These are phyloP conservation scores for Fusarium haematococcum DNA, from an alignment of 2,329 filamentous ascomycete genomes.

Conservation along the genomic window DNA sequence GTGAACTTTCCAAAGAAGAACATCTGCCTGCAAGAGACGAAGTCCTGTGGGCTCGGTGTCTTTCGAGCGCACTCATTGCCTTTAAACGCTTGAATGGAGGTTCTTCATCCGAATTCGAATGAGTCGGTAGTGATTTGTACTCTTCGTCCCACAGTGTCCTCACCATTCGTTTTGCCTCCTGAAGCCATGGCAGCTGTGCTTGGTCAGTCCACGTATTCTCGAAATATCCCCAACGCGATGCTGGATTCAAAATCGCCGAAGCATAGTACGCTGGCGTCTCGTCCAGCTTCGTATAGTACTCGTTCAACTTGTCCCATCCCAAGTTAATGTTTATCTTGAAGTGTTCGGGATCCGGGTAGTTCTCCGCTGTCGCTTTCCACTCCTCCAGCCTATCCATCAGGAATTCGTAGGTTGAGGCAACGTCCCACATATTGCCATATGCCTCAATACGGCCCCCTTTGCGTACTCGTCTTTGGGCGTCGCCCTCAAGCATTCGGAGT, in stretches of 20 bases:
- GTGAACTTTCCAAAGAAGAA: background rate
- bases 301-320: background rate
- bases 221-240: background rate
- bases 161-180: background rate
- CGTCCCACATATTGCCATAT: too few relatives aligned
- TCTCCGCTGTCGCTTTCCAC: background rate
- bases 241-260: background rate
- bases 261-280: background rate
- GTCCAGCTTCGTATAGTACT: background rate
- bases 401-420: too few relatives aligned
- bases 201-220: background rate
- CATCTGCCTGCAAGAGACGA: background rate
- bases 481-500: too few relatives aligned
- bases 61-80: background rate
- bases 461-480: too few relatives aligned
- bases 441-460: too few relatives aligned
- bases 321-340: background rate
- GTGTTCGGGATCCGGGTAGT: background rate
- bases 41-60: background rate
- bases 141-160: background rate
- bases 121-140: background rate
- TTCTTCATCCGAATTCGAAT: background rate
- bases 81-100: background rate
- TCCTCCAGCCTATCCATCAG: background rate
- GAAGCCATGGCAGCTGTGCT: background rate